phyloP scores from a whole-genome alignment of 805 yeast genomes.

The Isabelozyma heimii region DNA sequence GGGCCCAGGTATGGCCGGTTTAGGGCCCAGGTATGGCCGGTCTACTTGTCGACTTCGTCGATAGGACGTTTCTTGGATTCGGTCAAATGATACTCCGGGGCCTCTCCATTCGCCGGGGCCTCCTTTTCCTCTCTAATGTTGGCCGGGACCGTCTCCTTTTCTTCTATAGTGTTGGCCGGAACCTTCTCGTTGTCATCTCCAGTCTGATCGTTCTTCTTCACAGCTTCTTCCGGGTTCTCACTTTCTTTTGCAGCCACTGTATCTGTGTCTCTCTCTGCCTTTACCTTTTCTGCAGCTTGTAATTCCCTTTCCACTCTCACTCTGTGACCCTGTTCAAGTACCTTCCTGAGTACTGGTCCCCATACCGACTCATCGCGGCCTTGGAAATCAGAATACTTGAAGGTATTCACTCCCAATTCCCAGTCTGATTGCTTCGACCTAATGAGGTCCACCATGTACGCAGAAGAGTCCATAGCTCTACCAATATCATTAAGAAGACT shows the following conservation, averaged over 20 bases:
- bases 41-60: conserved; percentile 15
- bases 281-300: neutral
- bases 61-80: conserved; percentile 16
- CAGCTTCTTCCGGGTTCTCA: too few relatives aligned
- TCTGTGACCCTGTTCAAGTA: conserved; percentile 38
- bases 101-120: neutral
- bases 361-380: conserved; percentile 61
- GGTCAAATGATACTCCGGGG: neutral
- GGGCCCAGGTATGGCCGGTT: neutral
- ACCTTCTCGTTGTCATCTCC: too few relatives aligned
- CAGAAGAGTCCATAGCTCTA: conserved; percentile 71
- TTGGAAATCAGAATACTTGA: conserved; percentile 64
- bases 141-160: too few relatives aligned
- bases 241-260: too few relatives aligned
- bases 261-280: too few relatives aligned
- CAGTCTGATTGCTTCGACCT: conserved; percentile 81
- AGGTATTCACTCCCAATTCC: conserved; percentile 69
- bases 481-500: conserved; percentile 89
- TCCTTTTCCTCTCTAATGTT: too few relatives aligned
- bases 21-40: neutral
- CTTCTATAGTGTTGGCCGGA: too few relatives aligned
- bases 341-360: conserved; percentile 61
- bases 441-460: conserved; percentile 82
- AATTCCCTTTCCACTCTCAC: conserved; percentile 16
- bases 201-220: too few relatives aligned